Base-by-base conservation (phyloP, 306 rosid genomes). In the Malus fusca region DNA sequence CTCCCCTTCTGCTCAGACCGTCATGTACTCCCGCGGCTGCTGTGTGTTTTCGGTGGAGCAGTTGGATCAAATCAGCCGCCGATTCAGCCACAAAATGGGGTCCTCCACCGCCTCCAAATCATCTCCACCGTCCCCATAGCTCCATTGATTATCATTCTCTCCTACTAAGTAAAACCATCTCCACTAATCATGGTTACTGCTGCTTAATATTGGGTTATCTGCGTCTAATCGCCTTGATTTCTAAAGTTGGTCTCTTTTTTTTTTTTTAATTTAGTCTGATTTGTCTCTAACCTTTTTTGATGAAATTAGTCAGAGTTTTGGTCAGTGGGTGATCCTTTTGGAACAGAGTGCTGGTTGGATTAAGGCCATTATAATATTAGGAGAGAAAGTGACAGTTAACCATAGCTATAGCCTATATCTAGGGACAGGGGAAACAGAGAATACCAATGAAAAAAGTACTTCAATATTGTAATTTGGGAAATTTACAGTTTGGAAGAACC, bases 11-110 rank as follows among this genome's bases (percentile, higher is more conserved):
- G 88, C 91, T 0, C 98, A 92, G 79, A 92, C 90, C 18, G 51
- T 64, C 80, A 90, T 95, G 28, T 85, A 69, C 52, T 84, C 94
- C 2, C 85, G 78, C 72, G 94, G 90, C 0, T 74, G 75, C 52
- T 95, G 97, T 62, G 92, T 95, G 8, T 85, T 90, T 71, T 85
- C 97, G 0, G 33, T 75, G 4, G 96, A 93, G 81, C 97, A 91
- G 83, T 31, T 90, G 28, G 82, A 75, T 18, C 2, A 82, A 63
- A 72, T 93, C 8, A 85, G 66, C 56, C 46, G 62, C 25, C 37
- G 10, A 11, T 30, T 35, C 22, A 33, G 21, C 56, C 21, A n/a
- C 56, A 51, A 15, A 15, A 51, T 8, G 35, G 23, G 76, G 56
- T 59, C 68, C 26, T 64, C 68, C 52, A 72, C 31, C 26, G 66